These are phyloP conservation scores for Aureobasidium sp. DNA, from an alignment of 2,329 filamentous ascomycete genomes.

Conservation along the genomic window DNA sequence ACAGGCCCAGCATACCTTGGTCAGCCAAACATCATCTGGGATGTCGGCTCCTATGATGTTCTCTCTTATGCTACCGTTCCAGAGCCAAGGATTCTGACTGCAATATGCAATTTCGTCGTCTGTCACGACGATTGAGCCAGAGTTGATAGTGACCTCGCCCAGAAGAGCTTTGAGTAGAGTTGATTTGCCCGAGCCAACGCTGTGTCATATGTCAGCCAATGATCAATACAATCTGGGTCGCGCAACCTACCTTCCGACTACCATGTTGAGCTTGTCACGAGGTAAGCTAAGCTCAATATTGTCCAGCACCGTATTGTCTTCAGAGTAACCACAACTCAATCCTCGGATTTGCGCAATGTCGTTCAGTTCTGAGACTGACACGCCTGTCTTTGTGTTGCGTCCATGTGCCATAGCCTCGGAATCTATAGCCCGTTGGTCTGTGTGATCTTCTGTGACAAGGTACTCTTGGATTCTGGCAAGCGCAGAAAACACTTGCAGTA, in stretches of 20 bases:
- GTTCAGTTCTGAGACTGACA: neutral
- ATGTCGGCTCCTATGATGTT: constrained; percentile 76
- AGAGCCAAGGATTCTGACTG: constrained; percentile 55
- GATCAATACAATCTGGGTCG: neutral
- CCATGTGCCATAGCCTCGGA: constrained; percentile 1
- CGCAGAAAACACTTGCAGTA: constrained; percentile 22
- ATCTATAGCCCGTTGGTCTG: constrained; percentile 4
- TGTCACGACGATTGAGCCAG: constrained; percentile 13
- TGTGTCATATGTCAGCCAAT: neutral
- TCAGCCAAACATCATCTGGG: constrained; percentile 61
- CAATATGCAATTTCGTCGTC: constrained; percentile 18
- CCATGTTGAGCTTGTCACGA: constrained; percentile 18
- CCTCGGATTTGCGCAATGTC: neutral
- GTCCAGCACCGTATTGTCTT: constrained; percentile 9
- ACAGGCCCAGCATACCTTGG: constrained; percentile 63
- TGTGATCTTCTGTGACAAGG: constrained; percentile 17
- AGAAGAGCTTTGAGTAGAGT: constrained; percentile 18
- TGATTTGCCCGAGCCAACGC: constrained; percentile 21
- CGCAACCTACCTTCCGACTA: constrained; percentile 18
- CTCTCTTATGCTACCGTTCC: constrained; percentile 70
- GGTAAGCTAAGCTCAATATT: constrained; percentile 15
- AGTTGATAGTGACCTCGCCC: constrained; percentile 15
- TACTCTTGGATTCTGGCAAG: constrained; percentile 22
- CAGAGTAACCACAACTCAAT: constrained; percentile 15
- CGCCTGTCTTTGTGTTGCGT: neutral